phyloP scores from a whole-genome alignment of 2,329 filamentous ascomycete species.

The Nannizziopsis arthrosporioides region DNA sequence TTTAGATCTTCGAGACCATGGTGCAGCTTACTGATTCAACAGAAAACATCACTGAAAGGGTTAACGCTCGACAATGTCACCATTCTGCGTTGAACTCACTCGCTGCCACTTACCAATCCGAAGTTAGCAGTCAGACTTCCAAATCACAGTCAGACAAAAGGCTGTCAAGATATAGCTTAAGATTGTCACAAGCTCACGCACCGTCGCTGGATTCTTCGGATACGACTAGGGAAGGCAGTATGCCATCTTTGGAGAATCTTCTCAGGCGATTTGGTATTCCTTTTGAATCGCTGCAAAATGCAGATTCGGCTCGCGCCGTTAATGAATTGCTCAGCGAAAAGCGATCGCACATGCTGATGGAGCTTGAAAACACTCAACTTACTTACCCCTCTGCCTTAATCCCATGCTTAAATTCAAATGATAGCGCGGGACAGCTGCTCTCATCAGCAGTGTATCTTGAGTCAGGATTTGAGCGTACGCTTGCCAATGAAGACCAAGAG shows the following conservation, averaged over 20 bases:
- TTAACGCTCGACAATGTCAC: slow-evolving; percentile 27
- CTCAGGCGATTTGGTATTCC: slow-evolving; percentile 27
- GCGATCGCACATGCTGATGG: slow-evolving; percentile 1
- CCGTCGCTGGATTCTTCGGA: not conserved
- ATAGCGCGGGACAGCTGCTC: slow-evolving; percentile 24
- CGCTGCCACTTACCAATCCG: slow-evolving; percentile 10
- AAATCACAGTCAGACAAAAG: not conserved
- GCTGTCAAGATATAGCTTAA: slow-evolving; percentile 3
- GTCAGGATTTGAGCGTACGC: slow-evolving; percentile 19
- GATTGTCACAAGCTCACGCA: slow-evolving; percentile 4
- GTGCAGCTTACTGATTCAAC: slow-evolving; percentile 26
- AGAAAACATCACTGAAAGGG: slow-evolving; percentile 20
- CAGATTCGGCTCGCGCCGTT: not conserved
- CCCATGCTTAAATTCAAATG: slow-evolving; percentile 19
- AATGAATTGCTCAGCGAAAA: slow-evolving; percentile 5
- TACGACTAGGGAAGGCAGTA: not conserved
- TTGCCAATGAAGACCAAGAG: slow-evolving; percentile 20
- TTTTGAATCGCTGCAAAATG: slow-evolving; percentile 8
- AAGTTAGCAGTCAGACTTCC: not conserved
- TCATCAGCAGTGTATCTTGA: slow-evolving; percentile 23
- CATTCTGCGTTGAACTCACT: slow-evolving; percentile 27
- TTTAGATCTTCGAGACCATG: slow-evolving; percentile 15
- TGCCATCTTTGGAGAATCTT: slow-evolving; percentile 20
- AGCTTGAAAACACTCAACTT: not conserved
- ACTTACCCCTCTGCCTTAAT: not conserved